Conservation (phyloP, 23 red algal species). For the Gracilaria vermiculophylla region DNA sequence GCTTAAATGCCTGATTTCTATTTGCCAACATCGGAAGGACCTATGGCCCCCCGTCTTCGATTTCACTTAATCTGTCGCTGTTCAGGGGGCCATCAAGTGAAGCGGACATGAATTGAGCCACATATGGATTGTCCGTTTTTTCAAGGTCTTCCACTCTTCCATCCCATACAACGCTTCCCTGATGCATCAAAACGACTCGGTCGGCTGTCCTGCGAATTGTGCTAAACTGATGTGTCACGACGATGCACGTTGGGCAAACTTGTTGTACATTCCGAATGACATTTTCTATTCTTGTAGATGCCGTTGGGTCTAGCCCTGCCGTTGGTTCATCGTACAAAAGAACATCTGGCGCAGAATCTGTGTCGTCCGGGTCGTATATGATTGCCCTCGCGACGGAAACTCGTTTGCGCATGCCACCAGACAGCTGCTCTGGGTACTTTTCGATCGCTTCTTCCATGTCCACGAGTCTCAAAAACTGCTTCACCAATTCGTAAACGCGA, state of each 20-base stretch:
- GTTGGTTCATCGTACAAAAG: slow-evolving; percentile 79
- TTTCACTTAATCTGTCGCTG: not conserved
- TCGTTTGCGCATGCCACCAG: slow-evolving; percentile 79
- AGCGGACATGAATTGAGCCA: slow-evolving; percentile 65
- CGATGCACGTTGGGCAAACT: slow-evolving; percentile 64
- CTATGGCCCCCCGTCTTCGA: not conserved
- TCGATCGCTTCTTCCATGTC: slow-evolving; percentile 60
- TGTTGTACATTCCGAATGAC: slow-evolving; percentile 64
- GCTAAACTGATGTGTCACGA: slow-evolving; percentile 81
- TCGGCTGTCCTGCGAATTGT: slow-evolving; percentile 79
- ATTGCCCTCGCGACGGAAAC: slow-evolving; percentile 73
- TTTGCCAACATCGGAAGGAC: not conserved
- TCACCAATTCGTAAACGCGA: slow-evolving; percentile 61
- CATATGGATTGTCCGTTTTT: slow-evolving; percentile 70
- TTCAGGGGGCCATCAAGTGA: slow-evolving; percentile 57
- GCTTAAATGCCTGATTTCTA: not conserved
- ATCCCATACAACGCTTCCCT: slow-evolving; percentile 74
- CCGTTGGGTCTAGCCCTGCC: slow-evolving; percentile 75
- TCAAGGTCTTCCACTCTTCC: slow-evolving; percentile 61
- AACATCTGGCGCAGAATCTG: slow-evolving; percentile 50
- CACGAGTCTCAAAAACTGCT: slow-evolving; percentile 44
- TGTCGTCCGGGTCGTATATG: slow-evolving; percentile 60
- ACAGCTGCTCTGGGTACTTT: slow-evolving; percentile 59
- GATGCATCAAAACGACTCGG: slow-evolving; percentile 75
- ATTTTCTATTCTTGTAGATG: slow-evolving; percentile 79